phyloP scores from a whole-genome alignment of 1,284 basidiomycete genomes.

The Sporisorium iseilematis-ciliati region DNA sequence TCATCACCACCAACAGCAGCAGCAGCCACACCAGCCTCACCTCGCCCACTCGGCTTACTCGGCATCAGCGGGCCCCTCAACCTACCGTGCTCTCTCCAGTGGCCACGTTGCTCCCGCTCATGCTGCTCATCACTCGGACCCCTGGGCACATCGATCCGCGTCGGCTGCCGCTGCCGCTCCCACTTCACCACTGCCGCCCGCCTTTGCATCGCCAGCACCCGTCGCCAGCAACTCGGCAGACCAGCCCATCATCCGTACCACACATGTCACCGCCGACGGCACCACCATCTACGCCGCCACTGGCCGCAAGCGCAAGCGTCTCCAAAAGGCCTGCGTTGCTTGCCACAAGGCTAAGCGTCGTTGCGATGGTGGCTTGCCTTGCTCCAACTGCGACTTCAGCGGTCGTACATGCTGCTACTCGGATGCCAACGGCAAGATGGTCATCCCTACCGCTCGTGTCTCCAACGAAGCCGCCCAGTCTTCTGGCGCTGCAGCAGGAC shows the following conservation, averaged over 20 bases:
- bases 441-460: conserved; percentile 51
- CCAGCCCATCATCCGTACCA: conserved; percentile 44
- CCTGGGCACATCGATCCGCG: conserved; percentile 29
- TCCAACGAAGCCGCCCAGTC: conserved; percentile 29
- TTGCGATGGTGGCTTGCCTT: conserved; percentile 73
- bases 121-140: conserved; percentile 15
- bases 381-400: conserved; percentile 73
- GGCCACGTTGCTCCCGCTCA: conserved; percentile 25
- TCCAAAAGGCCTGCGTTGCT: conserved; percentile 64
- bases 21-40: conserved; percentile 10
- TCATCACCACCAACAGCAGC: conserved; percentile 30
- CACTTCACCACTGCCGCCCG: conserved; percentile 30
- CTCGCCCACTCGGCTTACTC: conserved; percentile 48
- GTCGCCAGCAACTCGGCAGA: conserved; percentile 16
- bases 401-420: conserved; percentile 70
- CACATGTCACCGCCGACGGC: conserved; percentile 47
- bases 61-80: conserved; percentile 42
- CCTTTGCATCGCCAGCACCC: conserved; percentile 21
- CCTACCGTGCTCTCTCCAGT: conserved; percentile 44
- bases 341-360: conserved; percentile 72
- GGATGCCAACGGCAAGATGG: conserved; percentile 56
- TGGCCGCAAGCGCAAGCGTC: conserved; percentile 64
- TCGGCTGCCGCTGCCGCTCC: conserved; percentile 11
- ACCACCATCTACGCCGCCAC: conserved; percentile 57
- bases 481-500: conserved; percentile 1